A percentile compares a stretch with the other conserved stretches of the same genome.
phyloP scores from a whole-genome alignment of 202 grass and related monocot species.

The Zizania palustris region DNA sequence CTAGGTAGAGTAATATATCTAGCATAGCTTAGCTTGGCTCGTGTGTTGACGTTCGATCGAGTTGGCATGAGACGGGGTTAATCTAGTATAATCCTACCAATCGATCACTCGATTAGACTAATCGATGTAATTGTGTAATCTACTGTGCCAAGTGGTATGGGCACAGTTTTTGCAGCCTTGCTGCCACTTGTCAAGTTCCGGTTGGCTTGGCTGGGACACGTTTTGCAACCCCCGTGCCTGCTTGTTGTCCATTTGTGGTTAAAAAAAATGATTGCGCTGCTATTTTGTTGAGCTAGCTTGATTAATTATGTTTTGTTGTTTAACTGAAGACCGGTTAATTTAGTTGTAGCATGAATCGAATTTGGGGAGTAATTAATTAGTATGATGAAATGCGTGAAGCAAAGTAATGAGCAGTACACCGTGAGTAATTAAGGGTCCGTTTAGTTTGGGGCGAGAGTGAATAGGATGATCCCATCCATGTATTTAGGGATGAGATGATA shows the following conservation, averaged over 20 bases:
- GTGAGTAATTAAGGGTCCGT: no score
- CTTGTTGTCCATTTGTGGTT: background rate
- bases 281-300: background rate
- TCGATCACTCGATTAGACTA: constrained; percentile 34
- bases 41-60: constrained; percentile 41
- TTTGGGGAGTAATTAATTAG: no score
- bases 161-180: background rate
- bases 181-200: constrained; percentile 46
- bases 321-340: background rate
- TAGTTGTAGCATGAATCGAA: background rate
- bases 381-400: no score
- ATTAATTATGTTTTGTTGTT: constrained; percentile 3
- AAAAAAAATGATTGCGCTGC: background rate
- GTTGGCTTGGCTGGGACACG: constrained; percentile 28
- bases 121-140: constrained; percentile 17
- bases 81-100: constrained; percentile 35
- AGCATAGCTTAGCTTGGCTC: background rate
- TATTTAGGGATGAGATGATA: no score
- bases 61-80: constrained; percentile 32
- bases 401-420: no score
- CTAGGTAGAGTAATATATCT: background rate
- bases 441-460: no score
- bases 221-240: constrained; percentile 42
- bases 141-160: constrained; percentile 36
- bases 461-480: no score